Percentiles rank a stretch among this genome's conserved stretches.
These are phyloP conservation scores for Raddia guianensis DNA, from an alignment of 176 grass and related monocot species.

Conservation along the genomic window DNA sequence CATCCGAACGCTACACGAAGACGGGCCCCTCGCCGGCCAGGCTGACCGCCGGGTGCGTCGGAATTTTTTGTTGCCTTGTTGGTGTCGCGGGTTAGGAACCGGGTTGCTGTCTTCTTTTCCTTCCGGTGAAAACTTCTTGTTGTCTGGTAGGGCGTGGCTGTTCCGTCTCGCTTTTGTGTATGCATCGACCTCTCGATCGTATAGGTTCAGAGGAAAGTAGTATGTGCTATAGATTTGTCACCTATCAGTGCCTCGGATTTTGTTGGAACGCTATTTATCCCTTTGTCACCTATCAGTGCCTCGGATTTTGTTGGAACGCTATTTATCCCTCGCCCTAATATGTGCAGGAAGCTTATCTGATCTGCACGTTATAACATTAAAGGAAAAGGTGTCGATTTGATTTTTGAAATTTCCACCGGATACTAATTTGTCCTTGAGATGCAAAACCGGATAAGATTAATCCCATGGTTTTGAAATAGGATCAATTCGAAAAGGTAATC, in stretches of 20 bases:
- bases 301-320: not conserved
- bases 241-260: not conserved
- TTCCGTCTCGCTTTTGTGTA: constrained; percentile 4
- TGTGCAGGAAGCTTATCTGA: too few species aligned
- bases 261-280: too few species aligned
- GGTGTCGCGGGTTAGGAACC: constrained; percentile 17
- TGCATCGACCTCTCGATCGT: not conserved
- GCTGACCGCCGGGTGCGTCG: not conserved
- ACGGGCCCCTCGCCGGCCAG: not conserved
- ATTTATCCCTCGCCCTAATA: not conserved
- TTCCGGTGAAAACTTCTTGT: not conserved
- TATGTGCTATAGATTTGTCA: not conserved
- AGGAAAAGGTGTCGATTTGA: too few species aligned
- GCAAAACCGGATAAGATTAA: too few species aligned
- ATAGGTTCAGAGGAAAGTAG: not conserved
- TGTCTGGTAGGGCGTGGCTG: not conserved
- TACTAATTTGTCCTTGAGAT: too few species aligned
- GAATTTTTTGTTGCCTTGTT: constrained; percentile 11
- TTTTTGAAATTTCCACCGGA: too few species aligned
- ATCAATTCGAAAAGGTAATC: too few species aligned
- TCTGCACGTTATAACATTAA: too few species aligned
- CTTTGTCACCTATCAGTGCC: not conserved
- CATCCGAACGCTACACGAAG: not conserved
- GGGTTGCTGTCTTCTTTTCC: constrained; percentile 36
- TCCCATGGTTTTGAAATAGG: too few species aligned